phyloP scores from a whole-genome alignment of 2,329 filamentous ascomycete genomes.

The Penicillium sp. region DNA sequence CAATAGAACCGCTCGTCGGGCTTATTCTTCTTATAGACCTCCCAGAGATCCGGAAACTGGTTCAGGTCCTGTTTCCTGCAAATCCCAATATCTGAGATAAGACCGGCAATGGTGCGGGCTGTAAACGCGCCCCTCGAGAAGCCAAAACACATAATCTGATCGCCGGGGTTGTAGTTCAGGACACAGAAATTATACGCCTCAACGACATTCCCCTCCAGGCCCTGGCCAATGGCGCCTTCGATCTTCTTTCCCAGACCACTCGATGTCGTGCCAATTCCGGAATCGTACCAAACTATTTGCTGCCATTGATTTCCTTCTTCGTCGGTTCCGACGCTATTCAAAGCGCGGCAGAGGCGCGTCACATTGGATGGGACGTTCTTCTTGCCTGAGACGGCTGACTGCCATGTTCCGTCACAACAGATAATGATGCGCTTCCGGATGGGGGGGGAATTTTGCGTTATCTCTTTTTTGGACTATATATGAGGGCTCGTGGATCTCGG shows the following conservation, averaged over 20 bases:
- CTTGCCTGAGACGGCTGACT: conserved; percentile 31
- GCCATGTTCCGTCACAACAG: conserved; percentile 38
- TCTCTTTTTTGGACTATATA: background rate
- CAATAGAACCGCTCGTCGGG: conserved; percentile 18
- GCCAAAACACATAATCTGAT: conserved; percentile 25
- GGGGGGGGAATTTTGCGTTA: conserved; percentile 5
- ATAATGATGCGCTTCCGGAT: conserved; percentile 33
- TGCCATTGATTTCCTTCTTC: conserved; percentile 26
- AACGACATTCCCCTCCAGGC: conserved; percentile 21
- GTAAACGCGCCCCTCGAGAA: conserved; percentile 24
- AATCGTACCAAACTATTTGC: conserved; percentile 37
- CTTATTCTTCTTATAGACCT: conserved; percentile 17
- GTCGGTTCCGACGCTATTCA: conserved; percentile 29
- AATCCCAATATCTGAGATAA: conserved; percentile 24
- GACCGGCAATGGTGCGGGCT: conserved; percentile 21
- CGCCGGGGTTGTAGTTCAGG: conserved; percentile 20
- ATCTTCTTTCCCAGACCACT: conserved; percentile 25
- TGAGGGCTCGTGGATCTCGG: background rate
- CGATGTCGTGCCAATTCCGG: conserved; percentile 32
- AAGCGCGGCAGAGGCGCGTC: conserved; percentile 32
- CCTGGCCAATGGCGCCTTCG: conserved; percentile 24
- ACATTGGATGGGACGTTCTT: conserved; percentile 34
- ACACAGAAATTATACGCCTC: conserved; percentile 26
- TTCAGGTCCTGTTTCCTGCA: conserved; percentile 19
- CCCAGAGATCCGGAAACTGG: conserved; percentile 22